phyloP scores from a whole-genome alignment of 495 filamentous ascomycete genomes.

The Neurospora sp. region DNA sequence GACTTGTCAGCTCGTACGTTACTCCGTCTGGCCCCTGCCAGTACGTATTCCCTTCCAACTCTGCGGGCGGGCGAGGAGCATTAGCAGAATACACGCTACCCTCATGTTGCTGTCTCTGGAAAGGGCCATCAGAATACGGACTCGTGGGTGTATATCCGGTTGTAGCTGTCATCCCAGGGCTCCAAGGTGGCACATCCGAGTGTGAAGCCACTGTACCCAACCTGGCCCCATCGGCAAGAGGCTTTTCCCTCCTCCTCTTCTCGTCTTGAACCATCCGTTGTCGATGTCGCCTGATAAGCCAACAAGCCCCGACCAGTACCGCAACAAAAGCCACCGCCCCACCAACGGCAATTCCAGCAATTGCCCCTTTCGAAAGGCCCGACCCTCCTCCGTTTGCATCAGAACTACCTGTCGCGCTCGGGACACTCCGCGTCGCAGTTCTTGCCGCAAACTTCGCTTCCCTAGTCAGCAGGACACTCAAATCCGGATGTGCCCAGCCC shows the following conservation, averaged over 20 bases:
- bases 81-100: neutral
- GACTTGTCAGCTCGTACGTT: constrained; percentile 8
- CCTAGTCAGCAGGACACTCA: constrained; percentile 18
- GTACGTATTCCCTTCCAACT: neutral
- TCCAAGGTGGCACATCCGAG: neutral
- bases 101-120: neutral
- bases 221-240: neutral
- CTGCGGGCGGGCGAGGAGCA: neutral
- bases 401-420: neutral
- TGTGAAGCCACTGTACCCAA: neutral
- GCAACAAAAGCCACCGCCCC: constrained; percentile 4
- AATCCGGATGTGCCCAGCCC: constrained; percentile 21
- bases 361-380: constrained; percentile 16
- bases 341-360: constrained; percentile 20
- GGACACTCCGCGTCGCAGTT: constrained; percentile 13
- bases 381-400: neutral
- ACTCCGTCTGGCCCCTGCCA: constrained; percentile 7
- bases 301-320: constrained; percentile 1
- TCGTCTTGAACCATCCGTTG: neutral
- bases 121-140: neutral
- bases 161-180: neutral
- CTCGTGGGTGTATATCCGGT: neutral
- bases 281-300: constrained; percentile 6
- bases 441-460: constrained; percentile 16
- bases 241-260: neutral